Evolutionary conservation across 305 asterid genomes (phyloP).

Genomic region (Solanum hybrid): DNA sequence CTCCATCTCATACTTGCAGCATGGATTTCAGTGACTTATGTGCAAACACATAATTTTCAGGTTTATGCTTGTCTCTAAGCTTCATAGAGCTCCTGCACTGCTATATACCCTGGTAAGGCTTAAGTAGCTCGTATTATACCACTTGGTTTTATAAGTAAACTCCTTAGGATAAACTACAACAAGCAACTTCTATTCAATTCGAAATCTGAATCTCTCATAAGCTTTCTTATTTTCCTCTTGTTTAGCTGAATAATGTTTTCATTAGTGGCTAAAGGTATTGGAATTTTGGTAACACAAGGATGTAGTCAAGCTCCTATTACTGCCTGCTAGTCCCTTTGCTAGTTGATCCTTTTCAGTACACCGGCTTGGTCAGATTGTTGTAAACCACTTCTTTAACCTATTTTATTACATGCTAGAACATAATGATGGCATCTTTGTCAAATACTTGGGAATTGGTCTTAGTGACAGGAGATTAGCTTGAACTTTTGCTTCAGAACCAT

Average conservation of each 20-base stretch:
- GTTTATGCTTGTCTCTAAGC: conserved; percentile 92
- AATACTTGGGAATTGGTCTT: neutral
- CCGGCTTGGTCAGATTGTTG: neutral
- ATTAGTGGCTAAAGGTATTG: neutral
- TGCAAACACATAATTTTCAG: conserved; percentile 29
- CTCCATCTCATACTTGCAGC: neutral
- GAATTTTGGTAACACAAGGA: neutral
- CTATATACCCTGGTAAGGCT: conserved; percentile 81
- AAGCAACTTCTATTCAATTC: too few species aligned
- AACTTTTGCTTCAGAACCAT: neutral
- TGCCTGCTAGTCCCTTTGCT: neutral
- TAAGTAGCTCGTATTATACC: conserved; percentile 12
- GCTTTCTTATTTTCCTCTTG: too few species aligned
- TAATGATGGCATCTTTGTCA: neutral
- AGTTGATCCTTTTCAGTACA: neutral
- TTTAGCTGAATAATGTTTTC: too few species aligned
- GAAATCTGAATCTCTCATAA: too few species aligned
- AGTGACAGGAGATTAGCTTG: neutral
- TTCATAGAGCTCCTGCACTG: conserved; percentile 62
- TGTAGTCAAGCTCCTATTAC: neutral
- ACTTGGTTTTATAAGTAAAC: neutral
- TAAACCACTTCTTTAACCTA: neutral
- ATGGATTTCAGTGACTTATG: conserved; percentile 2
- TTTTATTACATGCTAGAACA: neutral
- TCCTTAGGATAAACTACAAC: neutral